Base-by-base conservation (phyloP, 495 filamentous ascomycete species). In the Bacidia gigantensis region DNA sequence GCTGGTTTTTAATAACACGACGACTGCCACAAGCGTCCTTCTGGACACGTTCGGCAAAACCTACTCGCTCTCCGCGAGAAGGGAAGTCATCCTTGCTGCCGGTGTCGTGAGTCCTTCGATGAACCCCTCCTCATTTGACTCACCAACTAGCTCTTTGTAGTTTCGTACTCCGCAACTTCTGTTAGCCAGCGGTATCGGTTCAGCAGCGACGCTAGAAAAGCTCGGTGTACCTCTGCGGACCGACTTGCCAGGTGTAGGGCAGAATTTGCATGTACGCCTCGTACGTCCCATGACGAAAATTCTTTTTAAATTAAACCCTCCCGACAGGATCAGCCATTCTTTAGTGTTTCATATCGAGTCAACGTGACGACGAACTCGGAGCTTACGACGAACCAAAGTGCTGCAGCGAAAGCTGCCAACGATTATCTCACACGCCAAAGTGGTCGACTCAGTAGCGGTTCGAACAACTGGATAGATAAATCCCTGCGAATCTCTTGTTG, bases 71-170 rank as follows among this genome's bases (percentile, higher is more conserved):
- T 53, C 46, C 2, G 75, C 76, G 7, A 61, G 54, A 1, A 70
- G 69, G 47, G 77, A 81, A 61, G 71, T 82, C 42, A 76, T 82
- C 40, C n/a, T 81, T 7, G 72, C 75, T 3, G 72, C 75, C 2
- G 77, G 77, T 9, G 68, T 54, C 14, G 17, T 78, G 43, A 35
- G 40, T 1, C 11, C 48, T n/a, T 2, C 35, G 17, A 26, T 53
- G 14, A 1, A 39, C 20, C 22, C 14, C 17, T 23, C 38, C 7
- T 29, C n/a, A 12, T 44, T 39, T 40, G 12, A 2, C 5, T 5
- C 2, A 38, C 32, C 9, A 49, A 2, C 3, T 11, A 50, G n/a
- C 3, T 18, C 26, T 14, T 35, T 35, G 14, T 39, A 49, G 52
- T 69, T 78, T 47, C 65, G 71, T 3, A 69, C 67, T 17, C 75